Evolutionary conservation across 1,284 basidiomycete genomes (phyloP).

Genomic region (Vanrija pseudolonga): DNA sequence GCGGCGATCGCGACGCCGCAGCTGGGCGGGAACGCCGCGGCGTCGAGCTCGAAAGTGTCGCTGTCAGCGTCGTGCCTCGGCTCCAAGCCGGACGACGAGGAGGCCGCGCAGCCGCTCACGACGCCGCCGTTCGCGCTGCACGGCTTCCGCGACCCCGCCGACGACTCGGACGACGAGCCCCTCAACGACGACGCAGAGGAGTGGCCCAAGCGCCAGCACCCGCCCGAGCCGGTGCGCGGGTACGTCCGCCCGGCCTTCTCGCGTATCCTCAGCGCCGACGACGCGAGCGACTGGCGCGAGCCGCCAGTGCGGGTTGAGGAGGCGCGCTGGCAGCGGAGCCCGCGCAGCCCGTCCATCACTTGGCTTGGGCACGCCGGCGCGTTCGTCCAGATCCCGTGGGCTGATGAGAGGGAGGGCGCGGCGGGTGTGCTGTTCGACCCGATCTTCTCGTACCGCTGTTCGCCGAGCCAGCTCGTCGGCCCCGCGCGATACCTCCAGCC

Average conservation of each 20-base stretch:
- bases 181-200: background rate
- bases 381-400: conserved; percentile 42
- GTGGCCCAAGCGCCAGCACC: conserved; percentile 6
- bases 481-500: conserved; percentile 43
- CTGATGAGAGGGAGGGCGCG: background rate
- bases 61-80: background rate
- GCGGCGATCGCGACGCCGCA: conserved; percentile 39
- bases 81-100: conserved; percentile 3
- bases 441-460: conserved; percentile 48
- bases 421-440: conserved; percentile 47
- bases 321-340: conserved; percentile 28
- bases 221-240: conserved; percentile 2
- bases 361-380: conserved; percentile 49
- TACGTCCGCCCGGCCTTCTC: conserved; percentile 36
- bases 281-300: conserved; percentile 45
- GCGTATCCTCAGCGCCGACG: conserved; percentile 29
- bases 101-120: background rate
- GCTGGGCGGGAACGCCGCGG: background rate
- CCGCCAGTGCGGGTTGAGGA: conserved; percentile 37
- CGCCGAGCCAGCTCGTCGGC: conserved; percentile 45
- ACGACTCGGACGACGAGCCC: conserved; percentile 3
- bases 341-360: conserved; percentile 24
- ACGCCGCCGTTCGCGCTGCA: background rate
- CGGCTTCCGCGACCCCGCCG: conserved; percentile 2
- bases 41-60: background rate